Evolutionary conservation across 148 eudicot genomes (phyloP).

Genomic region (Rhododendron mucronatum): DNA sequence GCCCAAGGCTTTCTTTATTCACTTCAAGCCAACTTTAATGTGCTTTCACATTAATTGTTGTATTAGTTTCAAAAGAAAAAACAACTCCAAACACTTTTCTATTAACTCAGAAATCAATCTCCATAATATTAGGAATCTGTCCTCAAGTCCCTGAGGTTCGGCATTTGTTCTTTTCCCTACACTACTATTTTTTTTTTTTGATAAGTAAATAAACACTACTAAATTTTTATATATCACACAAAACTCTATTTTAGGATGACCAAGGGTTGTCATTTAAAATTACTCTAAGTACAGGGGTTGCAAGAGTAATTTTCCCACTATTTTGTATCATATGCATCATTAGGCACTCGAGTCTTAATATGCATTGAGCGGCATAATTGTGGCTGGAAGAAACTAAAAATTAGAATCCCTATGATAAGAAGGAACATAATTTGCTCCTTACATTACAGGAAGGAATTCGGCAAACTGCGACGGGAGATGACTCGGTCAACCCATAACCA

Average conservation of each 20-base stretch:
- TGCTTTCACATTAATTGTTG: neutral
- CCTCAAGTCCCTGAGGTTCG: neutral
- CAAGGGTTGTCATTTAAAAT: neutral
- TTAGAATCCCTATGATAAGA: neutral
- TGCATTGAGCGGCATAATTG: neutral
- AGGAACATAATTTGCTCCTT: constrained; percentile 20
- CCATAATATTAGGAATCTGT: neutral
- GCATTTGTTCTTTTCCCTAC: neutral
- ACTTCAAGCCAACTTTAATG: neutral
- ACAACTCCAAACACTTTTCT: neutral
- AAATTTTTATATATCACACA: neutral
- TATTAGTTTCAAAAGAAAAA: neutral
- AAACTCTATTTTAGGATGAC: neutral
- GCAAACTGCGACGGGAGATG: constrained; percentile 78
- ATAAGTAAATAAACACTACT: neutral
- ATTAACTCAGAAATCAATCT: neutral
- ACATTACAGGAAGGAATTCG: constrained; percentile 68
- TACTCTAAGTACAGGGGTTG: neutral
- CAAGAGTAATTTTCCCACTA: neutral
- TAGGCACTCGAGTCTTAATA: neutral
- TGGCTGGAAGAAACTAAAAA: neutral
- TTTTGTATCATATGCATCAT: neutral
- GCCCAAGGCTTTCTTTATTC: neutral
- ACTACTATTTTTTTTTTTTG: neutral
- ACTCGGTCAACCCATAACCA: constrained; percentile 91